Evolutionary conservation across 371 early-diverging fungal genomes (phyloP).

Genomic region (Mucor lusitanicus): DNA sequence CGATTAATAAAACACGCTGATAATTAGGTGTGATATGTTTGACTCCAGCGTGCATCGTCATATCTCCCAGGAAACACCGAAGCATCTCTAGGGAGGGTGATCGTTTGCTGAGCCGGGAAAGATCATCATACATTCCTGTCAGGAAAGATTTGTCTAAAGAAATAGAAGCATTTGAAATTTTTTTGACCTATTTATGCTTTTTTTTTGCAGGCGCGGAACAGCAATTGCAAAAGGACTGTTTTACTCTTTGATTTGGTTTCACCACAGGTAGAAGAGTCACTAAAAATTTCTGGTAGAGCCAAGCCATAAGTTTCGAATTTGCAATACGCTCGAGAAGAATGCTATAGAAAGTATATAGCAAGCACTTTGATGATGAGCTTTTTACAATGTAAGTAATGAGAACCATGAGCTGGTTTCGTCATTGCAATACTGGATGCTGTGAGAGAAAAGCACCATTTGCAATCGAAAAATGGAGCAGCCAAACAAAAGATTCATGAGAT

Average conservation of each 20-base stretch:
- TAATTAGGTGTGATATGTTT: conserved; percentile 22
- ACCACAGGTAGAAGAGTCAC: background rate
- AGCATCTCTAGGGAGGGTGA: conserved; percentile 21
- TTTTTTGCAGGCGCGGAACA: background rate
- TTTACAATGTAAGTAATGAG: too few species aligned
- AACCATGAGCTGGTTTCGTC: too few species aligned
- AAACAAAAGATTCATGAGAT: too few species aligned
- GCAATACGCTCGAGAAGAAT: too few species aligned
- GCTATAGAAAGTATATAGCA: too few species aligned
- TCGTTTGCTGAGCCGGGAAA: conserved; percentile 24
- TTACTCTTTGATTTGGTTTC: background rate
- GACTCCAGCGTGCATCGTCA: conserved; percentile 32
- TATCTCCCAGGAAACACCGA: conserved; percentile 17
- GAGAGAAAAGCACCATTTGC: too few species aligned
- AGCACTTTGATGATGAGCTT: too few species aligned
- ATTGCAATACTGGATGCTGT: too few species aligned
- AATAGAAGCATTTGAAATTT: conserved; percentile 9
- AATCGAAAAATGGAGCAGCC: too few species aligned
- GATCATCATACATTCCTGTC: conserved; percentile 33
- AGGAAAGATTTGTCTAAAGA: conserved; percentile 36
- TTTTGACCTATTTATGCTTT: conserved; percentile 10
- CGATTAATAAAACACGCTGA: conserved; percentile 27
- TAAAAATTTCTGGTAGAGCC: background rate
- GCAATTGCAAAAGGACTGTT: background rate
- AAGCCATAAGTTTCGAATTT: background rate